A percentile compares a stretch with the other conserved stretches of the same genome.
Conservation (phyloP, 2,329 filamentous ascomycete genomes). For the Shiraia sp. region DNA sequence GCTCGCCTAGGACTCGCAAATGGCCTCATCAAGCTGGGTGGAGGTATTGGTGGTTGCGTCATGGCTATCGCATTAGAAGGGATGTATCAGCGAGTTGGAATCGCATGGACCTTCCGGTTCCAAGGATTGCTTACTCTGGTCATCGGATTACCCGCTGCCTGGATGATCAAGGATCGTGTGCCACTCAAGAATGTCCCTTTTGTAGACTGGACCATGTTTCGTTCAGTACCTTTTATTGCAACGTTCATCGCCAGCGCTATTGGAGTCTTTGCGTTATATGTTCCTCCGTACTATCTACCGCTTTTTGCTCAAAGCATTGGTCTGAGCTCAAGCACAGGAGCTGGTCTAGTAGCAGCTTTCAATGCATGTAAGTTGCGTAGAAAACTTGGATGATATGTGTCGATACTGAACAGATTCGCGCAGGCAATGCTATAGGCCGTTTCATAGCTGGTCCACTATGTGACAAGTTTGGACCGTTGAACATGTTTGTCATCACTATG, state of each 20-base stretch:
- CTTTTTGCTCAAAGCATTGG: constrained; percentile 34
- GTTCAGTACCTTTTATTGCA: constrained; percentile 22
- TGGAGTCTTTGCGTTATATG: constrained; percentile 34
- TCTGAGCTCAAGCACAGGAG: constrained; percentile 28
- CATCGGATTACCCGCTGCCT: constrained; percentile 30
- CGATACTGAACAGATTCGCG: no score
- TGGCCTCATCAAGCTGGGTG: constrained; percentile 34
- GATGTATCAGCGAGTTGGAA: constrained; percentile 28
- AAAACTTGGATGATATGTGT: neutral
- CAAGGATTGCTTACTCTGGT: constrained; percentile 29
- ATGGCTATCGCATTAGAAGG: constrained; percentile 31
- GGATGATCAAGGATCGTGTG: constrained; percentile 30
- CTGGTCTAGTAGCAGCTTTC: constrained; percentile 30
- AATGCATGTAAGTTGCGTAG: constrained; percentile 19
- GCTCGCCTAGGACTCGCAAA: constrained; percentile 34
- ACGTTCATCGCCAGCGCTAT: constrained; percentile 29
- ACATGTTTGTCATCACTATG: constrained; percentile 35
- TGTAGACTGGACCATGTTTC: constrained; percentile 30
- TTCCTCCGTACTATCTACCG: constrained; percentile 35
- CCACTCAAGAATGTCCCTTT: constrained; percentile 24
- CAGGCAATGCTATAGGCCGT: constrained; percentile 29
- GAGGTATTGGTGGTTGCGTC: constrained; percentile 32
- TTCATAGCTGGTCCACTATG: constrained; percentile 31
- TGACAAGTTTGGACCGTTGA: constrained; percentile 37
- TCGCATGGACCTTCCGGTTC: constrained; percentile 38